Evolutionary conservation across 495 filamentous ascomycete genomes (phyloP), one percentile per base, ranked within the genome.

Genomic region (Neurospora sp.): DNA sequence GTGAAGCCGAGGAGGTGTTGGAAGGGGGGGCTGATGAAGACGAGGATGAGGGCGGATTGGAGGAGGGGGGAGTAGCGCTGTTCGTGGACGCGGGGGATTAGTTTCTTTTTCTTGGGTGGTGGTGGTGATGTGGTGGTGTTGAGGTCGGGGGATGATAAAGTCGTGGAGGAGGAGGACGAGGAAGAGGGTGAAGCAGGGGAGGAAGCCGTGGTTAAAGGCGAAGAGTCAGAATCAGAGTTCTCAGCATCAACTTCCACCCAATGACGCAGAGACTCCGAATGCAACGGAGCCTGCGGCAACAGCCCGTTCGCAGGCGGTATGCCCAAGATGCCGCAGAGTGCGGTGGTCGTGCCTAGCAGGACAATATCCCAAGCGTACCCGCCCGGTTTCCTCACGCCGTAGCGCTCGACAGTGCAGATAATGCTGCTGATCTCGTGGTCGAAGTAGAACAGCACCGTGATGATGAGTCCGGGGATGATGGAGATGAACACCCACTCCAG

Each of bases 361-460:
- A 88, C 82, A 18, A 91, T 88, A 73, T 91, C 90, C 90, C 90
- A 92, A 2, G 90, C 89, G 73, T 90, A 91, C 0, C 91, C 90
- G 4, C 88, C 87, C 2, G 89, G 90, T 73, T 92, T 92, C 53
- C 81, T 82, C 3, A 88, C 88, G 6, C 90, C 90, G 76, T 92
- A 91, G 20, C 89, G 86, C 22, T 88, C 85, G 71, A 91, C 86
- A 0, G 90, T 92, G 76, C 90, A 91, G 69, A 91, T 92, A 71
- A 92, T 92, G n/a, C 89, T 91, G 76, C 88, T 91, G 35, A 92
- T 89, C 75, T 92, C 90, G 70, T 92, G 91, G 72, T 92, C 90
- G 75, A 92, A 92, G 81, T 91, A 92, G 82, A 92, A 92, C 0
- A 92, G 84, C 0, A 89, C 82, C 2, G 90, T 92, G 71, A 92